Conservation (phyloP, 2,329 filamentous ascomycete species). For the Elsinoe arachidis region DNA sequence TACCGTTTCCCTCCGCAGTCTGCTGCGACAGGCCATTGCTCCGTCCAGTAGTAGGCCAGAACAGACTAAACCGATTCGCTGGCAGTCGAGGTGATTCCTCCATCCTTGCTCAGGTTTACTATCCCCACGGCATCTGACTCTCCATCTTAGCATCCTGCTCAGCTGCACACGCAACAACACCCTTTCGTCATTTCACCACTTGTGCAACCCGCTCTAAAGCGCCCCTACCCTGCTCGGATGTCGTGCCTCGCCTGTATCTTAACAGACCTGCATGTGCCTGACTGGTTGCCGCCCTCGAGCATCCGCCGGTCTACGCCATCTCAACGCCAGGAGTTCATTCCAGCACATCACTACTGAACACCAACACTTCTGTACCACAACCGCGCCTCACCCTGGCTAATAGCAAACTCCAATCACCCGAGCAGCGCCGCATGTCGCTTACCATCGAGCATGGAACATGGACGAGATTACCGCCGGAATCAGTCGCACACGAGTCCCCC, state of each 20-base stretch:
- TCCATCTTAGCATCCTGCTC: constrained; percentile 1
- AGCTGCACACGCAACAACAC: neutral
- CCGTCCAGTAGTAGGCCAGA: constrained; percentile 4
- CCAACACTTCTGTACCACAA: neutral
- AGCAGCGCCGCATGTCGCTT: constrained; percentile 6
- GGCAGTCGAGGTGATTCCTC: constrained; percentile 7
- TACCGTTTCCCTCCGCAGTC: neutral
- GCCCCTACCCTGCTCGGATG: constrained; percentile 8
- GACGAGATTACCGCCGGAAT: constrained; percentile 35
- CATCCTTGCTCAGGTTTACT: neutral
- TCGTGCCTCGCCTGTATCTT: constrained; percentile 4
- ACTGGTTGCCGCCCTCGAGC: constrained; percentile 1
- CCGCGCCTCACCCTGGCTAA: neutral
- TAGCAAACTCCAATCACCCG: neutral
- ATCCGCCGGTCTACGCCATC: constrained; percentile 1
- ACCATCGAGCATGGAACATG: constrained; percentile 19
- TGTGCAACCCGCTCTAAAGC: constrained; percentile 4
- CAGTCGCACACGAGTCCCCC: constrained; percentile 24
- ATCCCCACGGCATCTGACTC: neutral
- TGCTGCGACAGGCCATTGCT: neutral
- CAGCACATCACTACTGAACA: neutral
- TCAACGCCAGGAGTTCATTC: neutral
- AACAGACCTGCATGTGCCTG: constrained; percentile 6
- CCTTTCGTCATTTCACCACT: neutral
- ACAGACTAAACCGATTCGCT: constrained; percentile 4